A percentile compares a stretch with the other conserved stretches of the same genome.
Conservation (phyloP, 2,329 filamentous ascomycete genomes). For the Fusarium setosum region DNA sequence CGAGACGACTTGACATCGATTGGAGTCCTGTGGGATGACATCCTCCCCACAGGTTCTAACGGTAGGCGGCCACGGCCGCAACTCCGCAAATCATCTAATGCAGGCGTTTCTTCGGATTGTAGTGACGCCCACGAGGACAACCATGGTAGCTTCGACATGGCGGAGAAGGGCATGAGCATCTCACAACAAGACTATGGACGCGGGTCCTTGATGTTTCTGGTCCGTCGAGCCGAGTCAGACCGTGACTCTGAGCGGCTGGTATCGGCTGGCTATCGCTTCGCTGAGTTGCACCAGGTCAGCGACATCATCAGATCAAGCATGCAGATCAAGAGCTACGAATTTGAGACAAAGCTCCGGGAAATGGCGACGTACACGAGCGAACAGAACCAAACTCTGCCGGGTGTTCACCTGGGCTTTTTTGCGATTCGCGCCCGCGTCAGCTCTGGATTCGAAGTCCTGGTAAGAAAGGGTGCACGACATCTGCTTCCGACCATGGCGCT, state of each 20-base stretch:
- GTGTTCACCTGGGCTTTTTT: slow-evolving; percentile 69
- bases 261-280: slow-evolving; percentile 83
- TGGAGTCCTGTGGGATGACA: slow-evolving; percentile 80
- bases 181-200: slow-evolving; percentile 64
- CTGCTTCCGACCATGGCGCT: slow-evolving; percentile 70
- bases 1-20: slow-evolving; percentile 71
- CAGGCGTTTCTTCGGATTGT: slow-evolving; percentile 20
- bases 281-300: slow-evolving; percentile 74
- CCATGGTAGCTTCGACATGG: slow-evolving; percentile 47
- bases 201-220: slow-evolving; percentile 85
- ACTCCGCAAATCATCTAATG: slow-evolving; percentile 27
- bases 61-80: slow-evolving; percentile 33
- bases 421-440: slow-evolving; percentile 64
- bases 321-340: slow-evolving; percentile 74
- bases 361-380: slow-evolving; percentile 71
- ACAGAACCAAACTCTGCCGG: slow-evolving; percentile 59
- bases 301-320: slow-evolving; percentile 77
- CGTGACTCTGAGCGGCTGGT: slow-evolving; percentile 73
- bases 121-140: slow-evolving; percentile 28
- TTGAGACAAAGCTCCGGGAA: slow-evolving; percentile 69
- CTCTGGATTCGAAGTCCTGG: slow-evolving; percentile 72
- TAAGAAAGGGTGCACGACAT: slow-evolving; percentile 65
- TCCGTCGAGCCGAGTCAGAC: slow-evolving; percentile 68
- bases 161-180: slow-evolving; percentile 53
- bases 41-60: slow-evolving; percentile 71